Evolutionary conservation across 257 asterid species (phyloP), one percentile per base, ranked within the genome.

Genomic region (Solanum rostratum): DNA sequence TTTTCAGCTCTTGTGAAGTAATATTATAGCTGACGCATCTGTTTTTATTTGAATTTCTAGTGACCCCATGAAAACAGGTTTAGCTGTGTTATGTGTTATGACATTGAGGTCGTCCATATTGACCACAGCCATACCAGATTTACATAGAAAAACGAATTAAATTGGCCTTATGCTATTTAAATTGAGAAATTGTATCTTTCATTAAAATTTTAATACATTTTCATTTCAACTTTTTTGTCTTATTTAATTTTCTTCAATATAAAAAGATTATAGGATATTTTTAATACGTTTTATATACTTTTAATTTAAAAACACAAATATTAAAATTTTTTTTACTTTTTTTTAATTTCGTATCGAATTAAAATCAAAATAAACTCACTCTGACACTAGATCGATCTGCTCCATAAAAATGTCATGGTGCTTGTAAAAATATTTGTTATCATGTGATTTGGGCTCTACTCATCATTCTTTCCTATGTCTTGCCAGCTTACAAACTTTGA

Each of bases 361-460:
- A 49, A 49, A 49, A 49, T 11, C 3, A 46, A 55, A 54, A 10
- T 19, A 29, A 16, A 69, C 18, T 50, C 79, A 39, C 16, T 59
- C 12, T 57, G 39, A 57, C 27, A 55, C 62, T 55, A 55, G 62
- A 53, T 53, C 43, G 62, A 53, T 53, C 43, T 37, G 69, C 49
- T 59, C 45, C 66, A 49, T 71, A 82, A 45, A 24, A n/a, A 16
- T 37, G 60, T 65, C 83, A 65, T 87, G 50, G 83, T 54, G 80
- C 29, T 80, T 83, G 84, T 87, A 53, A 84, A 53, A 82, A 87
- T 52, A 6, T 60, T 69, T 71, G 37, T 43, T 24, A 29, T 71
- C 19, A 82, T 79, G 85, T 83, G 87, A 86, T 45, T 43, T 43
- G 55, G 55, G 20, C 10, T 33, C 76, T 11, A 37, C 15, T 33